Evolutionary conservation across 2,329 filamentous ascomycete genomes (phyloP), one percentile per base, ranked within the genome.

Genomic region (Phialophora verrucosa): DNA sequence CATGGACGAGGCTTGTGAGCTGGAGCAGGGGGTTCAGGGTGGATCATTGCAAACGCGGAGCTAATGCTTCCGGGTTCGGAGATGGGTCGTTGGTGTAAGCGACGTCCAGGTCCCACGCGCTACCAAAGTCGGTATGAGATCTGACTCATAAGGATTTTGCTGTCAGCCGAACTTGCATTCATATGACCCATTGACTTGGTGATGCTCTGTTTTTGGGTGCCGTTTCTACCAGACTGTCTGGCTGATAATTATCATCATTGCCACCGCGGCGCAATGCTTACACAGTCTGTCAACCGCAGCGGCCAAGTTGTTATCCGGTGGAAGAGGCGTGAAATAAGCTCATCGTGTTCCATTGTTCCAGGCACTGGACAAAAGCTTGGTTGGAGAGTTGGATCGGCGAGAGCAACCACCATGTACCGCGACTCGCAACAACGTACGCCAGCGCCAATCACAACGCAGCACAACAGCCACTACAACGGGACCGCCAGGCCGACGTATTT

Each of bases 91-190:
- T 23, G 49, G 10, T 27, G 49, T 51, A 12, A 11, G 11, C 23
- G 23, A 50, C n/a, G 20, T 27, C 20, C 20, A 29, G 20, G 49
- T 27, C 23, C 49, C 10, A 23, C 49, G 0, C 20, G 8, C 8
- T 14, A 17, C 49, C 23, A 27, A 23, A 51, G 49, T 5, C 25
- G 49, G 49, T 5, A 29, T 25, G 25, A 11, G 49, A 51, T 51
- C 49, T 51, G 49, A 51, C 20, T 51, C 49, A 51, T 51, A 27
- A 27, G 49, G 49, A 23, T 27, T 27, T 27, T 51, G 20, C 20
- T n/a, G 20, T 51, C 49, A 51, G 49, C 49, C 23, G 23, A 51
- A 51, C 12, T 8, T 27, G 49, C 20, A 27, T 14, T 23, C 49
- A 2, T 27, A 11, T 51, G 38, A 44, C n/a, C 38, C 38, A n/a